These are phyloP conservation scores for Bipolaris oryzae DNA, from an alignment of 2,329 filamentous ascomycete genomes.

Conservation along the genomic window DNA sequence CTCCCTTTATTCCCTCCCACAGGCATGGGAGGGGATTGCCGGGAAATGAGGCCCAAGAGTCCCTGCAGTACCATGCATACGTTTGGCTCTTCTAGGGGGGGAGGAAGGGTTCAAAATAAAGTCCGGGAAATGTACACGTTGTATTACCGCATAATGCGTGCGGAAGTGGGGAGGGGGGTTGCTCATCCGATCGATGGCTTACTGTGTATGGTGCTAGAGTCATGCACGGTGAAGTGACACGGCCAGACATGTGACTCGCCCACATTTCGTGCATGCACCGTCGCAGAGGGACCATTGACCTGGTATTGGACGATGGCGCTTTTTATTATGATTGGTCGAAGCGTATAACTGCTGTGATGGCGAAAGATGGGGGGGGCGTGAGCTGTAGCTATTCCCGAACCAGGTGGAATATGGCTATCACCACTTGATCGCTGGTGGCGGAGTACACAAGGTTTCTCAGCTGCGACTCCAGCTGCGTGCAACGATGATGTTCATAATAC, in stretches of 20 bases:
- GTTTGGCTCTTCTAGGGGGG: not conserved
- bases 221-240: constrained; percentile 6
- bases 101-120: constrained; percentile 1
- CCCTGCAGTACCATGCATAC: constrained; percentile 1
- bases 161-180: constrained; percentile 4
- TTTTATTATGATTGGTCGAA: not conserved
- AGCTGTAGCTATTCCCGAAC: constrained; percentile 1
- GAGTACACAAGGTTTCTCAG: not conserved
- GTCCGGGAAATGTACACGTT: not conserved
- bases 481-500: not conserved
- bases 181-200: constrained; percentile 8
- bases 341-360: not conserved
- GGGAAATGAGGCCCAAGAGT: not conserved
- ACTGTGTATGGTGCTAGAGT: not conserved
- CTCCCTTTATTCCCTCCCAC: not conserved
- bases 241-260: constrained; percentile 1
- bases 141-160: constrained; percentile 5
- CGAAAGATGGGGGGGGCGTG: not conserved
- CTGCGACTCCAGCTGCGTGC: not conserved
- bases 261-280: constrained; percentile 3
- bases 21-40: not conserved
- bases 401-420: constrained; percentile 2
- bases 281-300: constrained; percentile 5
- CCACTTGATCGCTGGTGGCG: not conserved
- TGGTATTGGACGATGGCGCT: constrained; percentile 3